Base-by-base conservation (phyloP, 2,329 filamentous ascomycete genomes). In the Chaetomiaceae sp. region DNA sequence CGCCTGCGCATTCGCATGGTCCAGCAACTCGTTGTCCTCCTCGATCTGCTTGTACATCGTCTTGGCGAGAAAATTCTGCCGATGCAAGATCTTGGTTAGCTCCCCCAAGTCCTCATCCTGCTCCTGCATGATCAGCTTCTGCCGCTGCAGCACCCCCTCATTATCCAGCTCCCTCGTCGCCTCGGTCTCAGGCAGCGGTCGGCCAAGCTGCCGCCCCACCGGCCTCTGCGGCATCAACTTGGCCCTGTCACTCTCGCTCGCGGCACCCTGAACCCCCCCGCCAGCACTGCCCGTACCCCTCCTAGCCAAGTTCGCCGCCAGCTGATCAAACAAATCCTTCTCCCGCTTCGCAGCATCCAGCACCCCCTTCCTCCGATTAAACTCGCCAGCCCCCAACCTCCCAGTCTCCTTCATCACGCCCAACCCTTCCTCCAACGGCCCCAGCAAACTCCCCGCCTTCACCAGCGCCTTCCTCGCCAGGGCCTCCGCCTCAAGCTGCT, bases 101-200 rank as follows among this genome's bases (percentile, higher is more conserved):
- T 82, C 76, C 16, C 86, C 78, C 2, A 94, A 79, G 61, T 88
- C 85, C 61, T 84, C 68, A 60, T 94, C 89, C 64, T 95, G 89
- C 59, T 87, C 82, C 48, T 76, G 65, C 76, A 92, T 89, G 67
- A 89, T 81, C 64, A 87, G 78, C 61, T 82, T 76, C 68, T 94
- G 89, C 56, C 94, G 69, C 66, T 87, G 80, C 56, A 91, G 62
- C 16, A 94, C 83, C 0, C 87, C 88, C 4, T 77, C 69, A 61
- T 94, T 94, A 65, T 90, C 88, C 49, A 89, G 70, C 67, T 92
- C 87, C 11, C 88, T 73, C 38, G 89, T 92, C 57, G 82, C 80
- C 53, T 88, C 84, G 14, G 87, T 91, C 70, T 95, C 89, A 1
- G 84, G 79, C 2, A 86, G 71, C 1, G 87, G 86, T 0, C 79